Base-by-base conservation (phyloP, 257 asterid genomes). In the Przewalskia tangutica region DNA sequence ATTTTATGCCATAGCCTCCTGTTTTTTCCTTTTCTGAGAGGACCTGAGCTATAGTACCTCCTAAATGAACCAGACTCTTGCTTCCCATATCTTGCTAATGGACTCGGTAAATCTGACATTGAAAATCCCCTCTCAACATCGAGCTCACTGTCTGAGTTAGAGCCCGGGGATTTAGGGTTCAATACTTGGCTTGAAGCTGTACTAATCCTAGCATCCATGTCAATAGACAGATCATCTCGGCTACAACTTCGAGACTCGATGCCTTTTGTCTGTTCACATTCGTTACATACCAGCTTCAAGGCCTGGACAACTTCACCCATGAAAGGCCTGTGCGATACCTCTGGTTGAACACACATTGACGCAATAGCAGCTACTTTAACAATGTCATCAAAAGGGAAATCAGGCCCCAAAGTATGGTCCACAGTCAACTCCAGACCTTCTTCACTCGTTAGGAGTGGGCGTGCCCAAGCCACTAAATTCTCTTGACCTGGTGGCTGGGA, bases 251-350 rank as follows among this genome's bases (percentile, higher is more conserved):
- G 86, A 23, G 93, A 89, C 8, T 71, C 82, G 4, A 67, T 51
- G 60, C 85, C 93, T 65, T 44, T 88, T 7, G 84, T 84, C 65
- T 88, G 90, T 7, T 90, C 92, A 6, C 90, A 88, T 93, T 94
- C 93, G 2, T 87, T 90, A 85, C 93, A 92, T 9, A 96, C 91
- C 51, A 96, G 88, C 83, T 93, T 96, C 77, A 94, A 83, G 12
- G 98, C 99, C 82, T 96, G 99, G 67, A 94, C 95, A 4, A 96
- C 98, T 84, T 96, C 99, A 7, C 99, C 98, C 99, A 96, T 96
- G 84, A 89, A 96, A 6, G 98, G 98, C 62, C 99, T 84, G 87
- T 94, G 89, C 0, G 99, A 93, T 6, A 96, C 98, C 88, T 96
- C 98, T 1, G 98, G 97, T 58, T 94, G 97, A 66, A 94, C 98